These are phyloP conservation scores for Pistacia integerrima DNA, from an alignment of 345 rosid species.

Conservation along the genomic window DNA sequence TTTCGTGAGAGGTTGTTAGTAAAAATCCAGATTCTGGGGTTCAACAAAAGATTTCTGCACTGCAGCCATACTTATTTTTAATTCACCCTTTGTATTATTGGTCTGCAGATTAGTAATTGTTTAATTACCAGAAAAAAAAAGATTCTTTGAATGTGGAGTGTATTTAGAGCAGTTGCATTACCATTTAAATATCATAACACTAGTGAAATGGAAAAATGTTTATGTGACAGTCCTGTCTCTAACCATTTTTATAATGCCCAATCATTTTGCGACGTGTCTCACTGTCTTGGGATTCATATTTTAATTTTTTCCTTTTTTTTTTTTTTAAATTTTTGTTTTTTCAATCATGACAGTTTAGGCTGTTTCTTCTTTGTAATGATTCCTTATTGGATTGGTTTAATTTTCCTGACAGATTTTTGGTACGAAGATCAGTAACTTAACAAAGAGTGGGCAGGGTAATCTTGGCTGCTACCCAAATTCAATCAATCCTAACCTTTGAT, in stretches of 20 bases:
- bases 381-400: neutral
- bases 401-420: neutral
- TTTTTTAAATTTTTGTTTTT: neutral
- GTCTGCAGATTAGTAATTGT: slow-evolving; percentile 26
- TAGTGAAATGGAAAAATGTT: slow-evolving; percentile 21
- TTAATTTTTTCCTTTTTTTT: neutral
- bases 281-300: slow-evolving; percentile 17
- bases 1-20: slow-evolving; percentile 19
- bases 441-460: neutral
- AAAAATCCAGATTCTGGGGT: slow-evolving; percentile 38
- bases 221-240: slow-evolving; percentile 42
- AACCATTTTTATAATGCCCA: slow-evolving; percentile 29
- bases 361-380: neutral
- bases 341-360: slow-evolving; percentile 10
- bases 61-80: slow-evolving; percentile 30
- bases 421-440: neutral
- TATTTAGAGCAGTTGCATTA: slow-evolving; percentile 21
- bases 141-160: slow-evolving; percentile 52
- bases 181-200: neutral
- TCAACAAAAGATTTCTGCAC: slow-evolving; percentile 32
- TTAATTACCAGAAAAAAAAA: slow-evolving; percentile 29
- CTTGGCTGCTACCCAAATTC: neutral
- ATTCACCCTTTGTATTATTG: slow-evolving; percentile 45
- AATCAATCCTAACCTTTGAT: neutral
- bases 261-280: slow-evolving; percentile 32